phyloP scores from a whole-genome alignment of 345 rosid species.

The Angophora floribunda region DNA sequence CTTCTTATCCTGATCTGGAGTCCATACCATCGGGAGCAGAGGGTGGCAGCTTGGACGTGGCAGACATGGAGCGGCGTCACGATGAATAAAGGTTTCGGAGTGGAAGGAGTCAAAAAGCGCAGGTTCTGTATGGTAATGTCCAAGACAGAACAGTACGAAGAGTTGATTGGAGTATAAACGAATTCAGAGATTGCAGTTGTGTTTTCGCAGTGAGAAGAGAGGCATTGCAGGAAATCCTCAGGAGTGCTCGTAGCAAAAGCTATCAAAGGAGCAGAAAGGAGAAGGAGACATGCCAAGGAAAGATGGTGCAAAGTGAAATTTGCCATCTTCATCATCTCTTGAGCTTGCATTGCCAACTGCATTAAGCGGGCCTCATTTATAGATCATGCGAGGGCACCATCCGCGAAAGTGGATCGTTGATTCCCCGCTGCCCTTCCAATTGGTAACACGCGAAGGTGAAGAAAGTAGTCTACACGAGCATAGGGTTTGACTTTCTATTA shows the following conservation, averaged over 20 bases:
- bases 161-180: too few species aligned
- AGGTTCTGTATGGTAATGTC: neutral
- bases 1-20: neutral
- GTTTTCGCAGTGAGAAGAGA: too few species aligned
- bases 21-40: neutral
- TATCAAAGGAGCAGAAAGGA: too few species aligned
- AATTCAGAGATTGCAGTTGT: too few species aligned
- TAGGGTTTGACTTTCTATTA: too few species aligned
- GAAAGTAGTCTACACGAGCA: neutral
- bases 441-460: neutral
- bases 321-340: neutral
- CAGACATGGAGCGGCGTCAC: neutral
- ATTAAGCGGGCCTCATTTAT: neutral
- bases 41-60: neutral
- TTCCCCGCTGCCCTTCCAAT: too few species aligned
- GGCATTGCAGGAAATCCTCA: too few species aligned
- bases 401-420: too few species aligned
- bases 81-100: neutral
- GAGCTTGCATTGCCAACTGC: neutral
- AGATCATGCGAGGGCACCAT: neutral
- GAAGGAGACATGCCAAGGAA: too few species aligned
- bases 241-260: too few species aligned
- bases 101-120: neutral
- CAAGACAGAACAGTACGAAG: neutral
- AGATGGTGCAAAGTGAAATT: too few species aligned